Conservation (phyloP, 2,329 filamentous ascomycete genomes). For the Claviceps humidiphila region DNA sequence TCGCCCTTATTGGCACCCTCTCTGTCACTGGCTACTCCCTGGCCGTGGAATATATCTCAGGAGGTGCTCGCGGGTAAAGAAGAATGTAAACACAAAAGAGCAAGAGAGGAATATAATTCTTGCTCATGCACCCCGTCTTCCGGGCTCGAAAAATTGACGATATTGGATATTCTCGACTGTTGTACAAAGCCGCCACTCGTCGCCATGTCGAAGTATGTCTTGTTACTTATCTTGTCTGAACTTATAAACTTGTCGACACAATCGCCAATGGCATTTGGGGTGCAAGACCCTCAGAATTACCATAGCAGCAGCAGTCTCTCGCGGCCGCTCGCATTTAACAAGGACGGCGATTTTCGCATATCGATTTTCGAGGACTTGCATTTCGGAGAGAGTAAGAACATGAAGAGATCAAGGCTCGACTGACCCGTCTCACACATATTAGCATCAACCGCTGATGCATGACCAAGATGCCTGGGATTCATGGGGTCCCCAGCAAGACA, state of each 20-base stretch:
- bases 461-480: constrained; percentile 27
- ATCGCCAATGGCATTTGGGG: not conserved
- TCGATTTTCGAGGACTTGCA: constrained; percentile 58
- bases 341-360: constrained; percentile 36
- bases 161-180: too few relatives aligned
- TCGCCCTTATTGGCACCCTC: too few relatives aligned
- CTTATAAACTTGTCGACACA: not conserved
- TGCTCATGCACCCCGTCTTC: not conserved
- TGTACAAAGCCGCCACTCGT: not conserved
- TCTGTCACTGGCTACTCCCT: too few relatives aligned
- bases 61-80: too few relatives aligned
- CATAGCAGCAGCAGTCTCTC: not conserved
- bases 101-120: too few relatives aligned
- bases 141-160: not conserved
- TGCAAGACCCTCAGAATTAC: not conserved
- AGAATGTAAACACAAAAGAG: too few relatives aligned
- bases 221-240: not conserved
- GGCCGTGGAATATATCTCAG: too few relatives aligned
- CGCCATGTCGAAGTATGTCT: constrained; percentile 1
- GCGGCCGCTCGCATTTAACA: constrained; percentile 19
- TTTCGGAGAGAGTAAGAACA: constrained; percentile 48
- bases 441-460: not conserved
- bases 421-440: not conserved
- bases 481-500: constrained; percentile 39
- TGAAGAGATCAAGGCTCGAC: constrained; percentile 24